Evolutionary conservation across 345 rosid genomes (phyloP).

Genomic region (Psidium friedrichsthalianum): DNA sequence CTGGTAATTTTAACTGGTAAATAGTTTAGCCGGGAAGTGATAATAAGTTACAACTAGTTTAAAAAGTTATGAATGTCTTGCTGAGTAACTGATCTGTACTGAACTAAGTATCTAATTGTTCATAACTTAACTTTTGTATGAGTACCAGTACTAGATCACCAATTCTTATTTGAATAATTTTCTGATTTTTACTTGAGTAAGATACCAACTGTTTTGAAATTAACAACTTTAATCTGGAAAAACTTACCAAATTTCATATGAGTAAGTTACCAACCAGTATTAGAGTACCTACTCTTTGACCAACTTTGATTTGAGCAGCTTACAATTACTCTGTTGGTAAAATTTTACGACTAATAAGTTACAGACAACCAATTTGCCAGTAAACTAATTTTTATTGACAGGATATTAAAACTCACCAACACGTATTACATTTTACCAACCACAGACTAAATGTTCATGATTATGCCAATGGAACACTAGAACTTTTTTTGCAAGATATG

Average conservation of each 20-base stretch:
- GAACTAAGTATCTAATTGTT: not conserved
- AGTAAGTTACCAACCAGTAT: not conserved
- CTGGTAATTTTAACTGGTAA: not conserved
- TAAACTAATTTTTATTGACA: not conserved
- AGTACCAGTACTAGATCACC: not conserved
- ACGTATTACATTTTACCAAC: not conserved
- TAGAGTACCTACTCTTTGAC: not conserved
- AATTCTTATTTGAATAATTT: not conserved
- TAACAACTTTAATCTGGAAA: not conserved
- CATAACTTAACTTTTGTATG: not conserved
- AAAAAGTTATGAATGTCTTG: not conserved
- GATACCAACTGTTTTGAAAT: not conserved
- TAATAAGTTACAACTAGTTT: not conserved
- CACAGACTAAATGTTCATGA: not conserved
- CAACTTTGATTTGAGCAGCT: not conserved
- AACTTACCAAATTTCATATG: not conserved
- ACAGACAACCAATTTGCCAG: not conserved
- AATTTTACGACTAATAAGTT: not conserved
- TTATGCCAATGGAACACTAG: not conserved
- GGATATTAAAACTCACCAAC: not conserved
- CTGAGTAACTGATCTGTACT: not conserved
- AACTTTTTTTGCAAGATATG: not conserved
- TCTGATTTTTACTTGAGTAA: not conserved
- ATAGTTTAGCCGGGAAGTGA: not conserved
- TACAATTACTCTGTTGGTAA: not conserved